A percentile compares a stretch with the other conserved stretches of the same genome.
These are phyloP conservation scores for Blastomyces emzantsi DNA, from an alignment of 2,329 filamentous ascomycete genomes.

Conservation along the genomic window DNA sequence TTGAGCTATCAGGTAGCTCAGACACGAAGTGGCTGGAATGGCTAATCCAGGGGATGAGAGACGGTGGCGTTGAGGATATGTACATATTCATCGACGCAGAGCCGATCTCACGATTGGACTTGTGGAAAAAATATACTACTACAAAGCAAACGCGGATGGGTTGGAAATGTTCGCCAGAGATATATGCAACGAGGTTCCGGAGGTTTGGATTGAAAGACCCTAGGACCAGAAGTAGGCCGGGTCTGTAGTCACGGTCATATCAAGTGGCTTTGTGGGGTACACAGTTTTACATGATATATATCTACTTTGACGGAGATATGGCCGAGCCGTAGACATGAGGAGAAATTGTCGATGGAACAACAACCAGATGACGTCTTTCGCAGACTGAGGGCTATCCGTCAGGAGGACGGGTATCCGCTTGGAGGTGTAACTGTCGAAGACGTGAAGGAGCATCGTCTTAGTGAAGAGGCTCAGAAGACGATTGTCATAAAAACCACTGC, in stretches of 20 bases:
- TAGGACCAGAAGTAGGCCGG: neutral
- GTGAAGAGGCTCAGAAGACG: too few species aligned
- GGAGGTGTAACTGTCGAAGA: too few species aligned
- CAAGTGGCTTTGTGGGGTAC: neutral
- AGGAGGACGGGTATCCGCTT: too few species aligned
- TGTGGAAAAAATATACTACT: neutral
- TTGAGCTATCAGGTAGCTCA: constrained; percentile 10
- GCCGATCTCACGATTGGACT: neutral
- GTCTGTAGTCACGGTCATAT: neutral
- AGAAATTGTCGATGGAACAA: too few species aligned
- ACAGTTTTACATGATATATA: too few species aligned
- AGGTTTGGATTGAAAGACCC: neutral
- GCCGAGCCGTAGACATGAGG: too few species aligned
- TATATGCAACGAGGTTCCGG: neutral
- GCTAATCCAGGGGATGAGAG: neutral
- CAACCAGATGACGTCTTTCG: too few species aligned
- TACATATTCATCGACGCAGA: neutral
- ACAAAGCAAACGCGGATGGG: neutral
- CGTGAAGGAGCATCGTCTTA: too few species aligned
- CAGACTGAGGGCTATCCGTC: too few species aligned
- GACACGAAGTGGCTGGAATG: constrained; percentile 15
- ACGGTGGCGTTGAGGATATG: neutral
- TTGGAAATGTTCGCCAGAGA: neutral
- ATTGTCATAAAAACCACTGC: too few species aligned
- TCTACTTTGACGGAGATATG: too few species aligned